Evolutionary conservation across 2,329 filamentous ascomycete species (phyloP).

Genomic region (Colletotrichum acutatum): DNA sequence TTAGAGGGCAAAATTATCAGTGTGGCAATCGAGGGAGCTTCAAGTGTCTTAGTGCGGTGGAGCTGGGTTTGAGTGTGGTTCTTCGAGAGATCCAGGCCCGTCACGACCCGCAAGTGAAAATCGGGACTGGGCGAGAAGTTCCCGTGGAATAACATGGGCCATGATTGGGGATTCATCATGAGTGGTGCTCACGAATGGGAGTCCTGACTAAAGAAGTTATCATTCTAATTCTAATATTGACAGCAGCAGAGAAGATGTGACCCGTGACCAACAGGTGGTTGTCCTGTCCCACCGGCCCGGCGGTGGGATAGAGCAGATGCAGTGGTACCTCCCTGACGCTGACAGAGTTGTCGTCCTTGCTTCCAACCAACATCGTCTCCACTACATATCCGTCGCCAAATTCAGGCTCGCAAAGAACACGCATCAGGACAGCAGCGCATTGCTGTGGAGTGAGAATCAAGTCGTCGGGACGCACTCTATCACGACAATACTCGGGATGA

Average conservation of each 20-base stretch:
- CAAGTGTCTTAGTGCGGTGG: not conserved
- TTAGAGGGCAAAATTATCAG: not conserved
- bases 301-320: not conserved
- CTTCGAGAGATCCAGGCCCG: not conserved
- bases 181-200: not conserved
- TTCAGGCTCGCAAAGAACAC: conserved; percentile 25
- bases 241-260: no score
- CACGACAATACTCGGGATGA: conserved; percentile 1
- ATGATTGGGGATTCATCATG: not conserved
- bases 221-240: no score
- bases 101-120: not conserved
- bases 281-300: not conserved
- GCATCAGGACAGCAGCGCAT: conserved; percentile 26
- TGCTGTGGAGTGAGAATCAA: not conserved
- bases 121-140: not conserved
- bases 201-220: no score
- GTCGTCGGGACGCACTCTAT: not conserved
- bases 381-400: conserved; percentile 38
- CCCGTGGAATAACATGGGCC: no score
- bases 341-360: not conserved
- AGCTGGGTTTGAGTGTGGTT: not conserved
- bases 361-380: conserved; percentile 35
- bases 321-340: not conserved
- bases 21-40: not conserved
- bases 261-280: not conserved